Percentiles rank a stretch among this genome's conserved stretches.
Evolutionary conservation across 1,284 basidiomycete genomes (phyloP).

Genomic region (Marasmius sp.): DNA sequence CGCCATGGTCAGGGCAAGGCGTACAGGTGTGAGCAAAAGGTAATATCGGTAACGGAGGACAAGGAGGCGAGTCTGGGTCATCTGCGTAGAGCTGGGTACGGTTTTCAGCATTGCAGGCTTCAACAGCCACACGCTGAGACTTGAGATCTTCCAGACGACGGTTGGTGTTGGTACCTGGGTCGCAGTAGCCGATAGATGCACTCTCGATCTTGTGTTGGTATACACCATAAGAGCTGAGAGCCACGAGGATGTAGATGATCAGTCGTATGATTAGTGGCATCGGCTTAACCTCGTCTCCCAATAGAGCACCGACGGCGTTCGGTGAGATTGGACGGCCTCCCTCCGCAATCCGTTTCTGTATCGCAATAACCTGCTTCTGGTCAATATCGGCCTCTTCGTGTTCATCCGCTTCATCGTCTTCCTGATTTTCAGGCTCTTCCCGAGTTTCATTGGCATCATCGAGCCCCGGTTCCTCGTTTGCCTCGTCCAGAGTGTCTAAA

Average conservation of each 20-base stretch:
- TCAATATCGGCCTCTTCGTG: constrained; percentile 21
- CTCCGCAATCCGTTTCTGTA: constrained; percentile 38
- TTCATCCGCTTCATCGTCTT: constrained; percentile 20
- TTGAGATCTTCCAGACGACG: constrained; percentile 50
- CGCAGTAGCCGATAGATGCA: constrained; percentile 80
- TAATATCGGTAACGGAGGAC: constrained; percentile 53
- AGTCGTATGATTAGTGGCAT: constrained; percentile 33
- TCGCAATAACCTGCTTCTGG: constrained; percentile 24
- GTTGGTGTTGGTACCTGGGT: constrained; percentile 67
- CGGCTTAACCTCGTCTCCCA: constrained; percentile 12
- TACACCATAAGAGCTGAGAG: constrained; percentile 35
- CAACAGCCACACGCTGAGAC: constrained; percentile 44
- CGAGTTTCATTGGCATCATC: constrained; percentile 23
- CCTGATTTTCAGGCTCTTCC: constrained; percentile 7
- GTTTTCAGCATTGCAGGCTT: constrained; percentile 62
- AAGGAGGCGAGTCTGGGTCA: constrained; percentile 39
- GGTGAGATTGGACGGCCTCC: constrained; percentile 16
- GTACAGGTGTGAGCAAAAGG: constrained; percentile 75
- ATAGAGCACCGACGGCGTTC: constrained; percentile 10
- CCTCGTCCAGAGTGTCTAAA: constrained; percentile 25
- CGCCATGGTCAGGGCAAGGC: constrained; percentile 82
- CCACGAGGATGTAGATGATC: constrained; percentile 36
- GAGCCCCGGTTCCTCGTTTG: constrained; percentile 12
- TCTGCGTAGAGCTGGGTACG: constrained; percentile 38
- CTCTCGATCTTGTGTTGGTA: constrained; percentile 67